Percentiles rank a stretch among this genome's conserved stretches.
These are phyloP conservation scores for Dimocarpus longan DNA, from an alignment of 345 rosid genomes.

Conservation along the genomic window DNA sequence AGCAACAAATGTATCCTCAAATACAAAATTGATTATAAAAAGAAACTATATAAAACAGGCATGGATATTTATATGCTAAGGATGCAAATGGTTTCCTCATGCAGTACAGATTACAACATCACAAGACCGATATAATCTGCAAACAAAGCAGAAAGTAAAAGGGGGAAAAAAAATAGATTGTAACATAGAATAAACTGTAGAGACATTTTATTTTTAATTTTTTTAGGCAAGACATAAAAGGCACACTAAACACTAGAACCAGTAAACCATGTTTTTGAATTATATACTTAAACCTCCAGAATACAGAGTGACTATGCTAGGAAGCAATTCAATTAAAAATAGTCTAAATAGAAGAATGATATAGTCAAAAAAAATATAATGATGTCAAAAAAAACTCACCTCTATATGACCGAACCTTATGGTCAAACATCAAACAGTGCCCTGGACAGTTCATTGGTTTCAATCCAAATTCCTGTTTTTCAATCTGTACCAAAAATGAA, in stretches of 20 bases:
- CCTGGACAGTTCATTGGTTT: slow-evolving; percentile 99
- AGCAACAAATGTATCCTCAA: neutral
- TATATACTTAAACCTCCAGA: neutral
- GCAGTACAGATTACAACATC: neutral
- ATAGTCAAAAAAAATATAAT: neutral
- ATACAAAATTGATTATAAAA: neutral
- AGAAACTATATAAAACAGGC: neutral
- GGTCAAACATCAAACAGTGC: slow-evolving; percentile 94
- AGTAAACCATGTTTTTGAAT: neutral
- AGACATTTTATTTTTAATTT: neutral
- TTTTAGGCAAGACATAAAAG: neutral
- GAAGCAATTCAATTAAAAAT: neutral
- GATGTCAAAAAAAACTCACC: slow-evolving; percentile 39
- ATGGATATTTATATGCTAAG: neutral
- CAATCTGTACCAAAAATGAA: slow-evolving; percentile 57
- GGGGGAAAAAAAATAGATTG: neutral
- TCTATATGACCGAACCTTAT: slow-evolving; percentile 87
- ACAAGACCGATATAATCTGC: neutral
- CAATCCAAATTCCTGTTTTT: slow-evolving; percentile 92
- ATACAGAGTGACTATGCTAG: neutral
- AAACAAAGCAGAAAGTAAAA: too few relatives aligned
- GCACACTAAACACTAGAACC: neutral
- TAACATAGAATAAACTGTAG: neutral
- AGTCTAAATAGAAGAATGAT: neutral
- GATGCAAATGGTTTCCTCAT: neutral